phyloP scores from a whole-genome alignment of 495 filamentous ascomycete species.

The Daldinia childiae region DNA sequence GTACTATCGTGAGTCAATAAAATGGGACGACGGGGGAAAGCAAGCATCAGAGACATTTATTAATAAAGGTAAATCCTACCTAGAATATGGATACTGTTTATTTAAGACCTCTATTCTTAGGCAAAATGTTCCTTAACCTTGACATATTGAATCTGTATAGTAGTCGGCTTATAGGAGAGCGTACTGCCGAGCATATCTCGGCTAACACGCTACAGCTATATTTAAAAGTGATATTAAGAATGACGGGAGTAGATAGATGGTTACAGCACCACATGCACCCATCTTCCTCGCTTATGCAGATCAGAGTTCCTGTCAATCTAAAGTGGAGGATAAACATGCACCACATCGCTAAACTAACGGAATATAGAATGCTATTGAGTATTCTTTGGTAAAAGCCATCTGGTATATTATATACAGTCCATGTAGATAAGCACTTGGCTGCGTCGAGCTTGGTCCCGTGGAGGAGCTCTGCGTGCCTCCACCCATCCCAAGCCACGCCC shows the following conservation, averaged over 20 bases:
- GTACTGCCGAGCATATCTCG: conserved; percentile 25
- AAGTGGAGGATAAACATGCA: conserved; percentile 17
- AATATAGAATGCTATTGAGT: background rate
- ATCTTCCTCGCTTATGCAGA: conserved; percentile 22
- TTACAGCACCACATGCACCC: conserved; percentile 11
- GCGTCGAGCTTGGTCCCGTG: background rate
- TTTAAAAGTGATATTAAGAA: conserved; percentile 21
- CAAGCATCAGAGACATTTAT: background rate
- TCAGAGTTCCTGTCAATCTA: conserved; percentile 17
- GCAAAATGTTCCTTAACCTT: conserved; percentile 14
- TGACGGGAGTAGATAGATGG: conserved; percentile 6
- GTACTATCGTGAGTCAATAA: background rate
- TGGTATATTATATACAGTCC: conserved; percentile 28
- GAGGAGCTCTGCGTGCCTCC: conserved; percentile 12
- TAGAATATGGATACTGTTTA: background rate
- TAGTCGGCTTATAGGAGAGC: conserved; percentile 8
- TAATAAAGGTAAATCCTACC: background rate
- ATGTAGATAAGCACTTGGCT: conserved; percentile 16
- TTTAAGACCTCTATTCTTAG: conserved; percentile 19
- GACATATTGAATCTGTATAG: conserved; percentile 16
- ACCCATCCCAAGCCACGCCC: conserved; percentile 22
- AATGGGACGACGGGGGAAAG: background rate
- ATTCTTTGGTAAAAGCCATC: background rate
- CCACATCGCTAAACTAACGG: conserved; percentile 7
- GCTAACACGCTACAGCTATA: conserved; percentile 22